Evolutionary conservation across 2,329 filamentous ascomycete genomes (phyloP).

Genomic region (Phialophora tarda): DNA sequence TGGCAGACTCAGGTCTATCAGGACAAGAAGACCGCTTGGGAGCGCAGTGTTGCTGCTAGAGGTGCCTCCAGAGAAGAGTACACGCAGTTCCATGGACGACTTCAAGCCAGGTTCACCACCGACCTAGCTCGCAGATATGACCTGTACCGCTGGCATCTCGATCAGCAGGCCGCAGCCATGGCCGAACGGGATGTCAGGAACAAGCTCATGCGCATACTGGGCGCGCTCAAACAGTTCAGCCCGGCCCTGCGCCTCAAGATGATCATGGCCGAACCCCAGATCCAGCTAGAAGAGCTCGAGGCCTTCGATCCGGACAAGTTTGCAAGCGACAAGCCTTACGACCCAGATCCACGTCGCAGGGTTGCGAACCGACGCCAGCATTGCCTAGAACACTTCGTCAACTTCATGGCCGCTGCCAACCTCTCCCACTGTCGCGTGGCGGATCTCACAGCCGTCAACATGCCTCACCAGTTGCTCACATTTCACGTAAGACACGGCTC

Average conservation of each 20-base stretch:
- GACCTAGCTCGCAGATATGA: slow-evolving; percentile 29
- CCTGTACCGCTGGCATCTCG: slow-evolving; percentile 36
- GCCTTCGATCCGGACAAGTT: slow-evolving; percentile 26
- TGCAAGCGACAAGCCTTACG: slow-evolving; percentile 23
- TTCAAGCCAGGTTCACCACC: slow-evolving; percentile 32
- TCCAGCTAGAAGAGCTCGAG: slow-evolving; percentile 34
- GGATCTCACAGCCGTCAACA: slow-evolving; percentile 25
- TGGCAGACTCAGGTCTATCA: slow-evolving; percentile 34
- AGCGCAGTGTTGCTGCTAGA: slow-evolving; percentile 15
- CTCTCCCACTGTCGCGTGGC: slow-evolving; percentile 13
- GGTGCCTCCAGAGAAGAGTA: slow-evolving; percentile 24
- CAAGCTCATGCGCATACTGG: slow-evolving; percentile 20
- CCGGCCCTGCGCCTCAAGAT: slow-evolving; percentile 29
- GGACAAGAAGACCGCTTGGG: slow-evolving; percentile 29
- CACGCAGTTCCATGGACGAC: slow-evolving; percentile 26
- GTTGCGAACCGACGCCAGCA: slow-evolving; percentile 30
- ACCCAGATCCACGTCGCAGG: slow-evolving; percentile 29
- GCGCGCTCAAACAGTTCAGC: slow-evolving; percentile 16
- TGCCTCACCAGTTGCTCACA: slow-evolving; percentile 29
- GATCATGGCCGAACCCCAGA: slow-evolving; percentile 34
- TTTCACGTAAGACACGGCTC: slow-evolving; percentile 1
- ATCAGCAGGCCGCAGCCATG: slow-evolving; percentile 31
- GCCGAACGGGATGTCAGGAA: slow-evolving; percentile 19
- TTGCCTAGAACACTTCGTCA: slow-evolving; percentile 31
- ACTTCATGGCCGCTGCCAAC: slow-evolving; percentile 29